Evolutionary conservation across 768 basidiomycete genomes (phyloP).

Genomic region (Rhizopogon vulgaris): DNA sequence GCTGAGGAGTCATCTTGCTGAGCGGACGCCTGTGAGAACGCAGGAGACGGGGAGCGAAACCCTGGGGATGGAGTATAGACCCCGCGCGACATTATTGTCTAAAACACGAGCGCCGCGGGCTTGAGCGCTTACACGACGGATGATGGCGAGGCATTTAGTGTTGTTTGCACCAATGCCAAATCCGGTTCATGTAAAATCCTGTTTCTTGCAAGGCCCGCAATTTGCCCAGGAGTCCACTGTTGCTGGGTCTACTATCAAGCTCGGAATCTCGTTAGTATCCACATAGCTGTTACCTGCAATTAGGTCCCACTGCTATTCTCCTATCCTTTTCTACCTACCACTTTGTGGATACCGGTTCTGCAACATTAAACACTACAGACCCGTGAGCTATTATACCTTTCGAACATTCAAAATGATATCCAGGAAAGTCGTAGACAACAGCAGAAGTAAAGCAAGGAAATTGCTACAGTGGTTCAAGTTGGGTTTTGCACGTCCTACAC

Average conservation of each 20-base stretch:
- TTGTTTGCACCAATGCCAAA: not conserved
- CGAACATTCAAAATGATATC: no score
- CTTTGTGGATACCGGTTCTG: no score
- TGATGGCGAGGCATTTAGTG: not conserved
- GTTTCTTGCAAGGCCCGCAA: no score
- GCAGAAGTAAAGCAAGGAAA: no score
- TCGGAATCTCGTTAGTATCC: not conserved
- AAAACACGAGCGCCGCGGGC: not conserved
- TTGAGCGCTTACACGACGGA: not conserved
- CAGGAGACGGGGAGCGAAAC: slow-evolving; percentile 35
- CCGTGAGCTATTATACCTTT: no score
- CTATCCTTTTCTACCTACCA: no score
- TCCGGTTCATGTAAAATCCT: not conserved
- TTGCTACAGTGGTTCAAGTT: not conserved
- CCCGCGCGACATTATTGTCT: slow-evolving; percentile 16
- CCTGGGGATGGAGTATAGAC: slow-evolving; percentile 32
- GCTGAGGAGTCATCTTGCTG: slow-evolving; percentile 22
- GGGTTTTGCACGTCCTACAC: not conserved
- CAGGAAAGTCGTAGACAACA: no score
- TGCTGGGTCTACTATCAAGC: not conserved
- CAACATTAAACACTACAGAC: no score
- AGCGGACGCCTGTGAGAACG: slow-evolving; percentile 29
- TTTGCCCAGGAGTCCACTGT: no score
- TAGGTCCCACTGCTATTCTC: no score
- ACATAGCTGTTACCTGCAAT: no score